Evolutionary conservation across 2,329 filamentous ascomycete species (phyloP), one percentile per base, ranked within the genome.

Genomic region (Alternaria sp.): DNA sequence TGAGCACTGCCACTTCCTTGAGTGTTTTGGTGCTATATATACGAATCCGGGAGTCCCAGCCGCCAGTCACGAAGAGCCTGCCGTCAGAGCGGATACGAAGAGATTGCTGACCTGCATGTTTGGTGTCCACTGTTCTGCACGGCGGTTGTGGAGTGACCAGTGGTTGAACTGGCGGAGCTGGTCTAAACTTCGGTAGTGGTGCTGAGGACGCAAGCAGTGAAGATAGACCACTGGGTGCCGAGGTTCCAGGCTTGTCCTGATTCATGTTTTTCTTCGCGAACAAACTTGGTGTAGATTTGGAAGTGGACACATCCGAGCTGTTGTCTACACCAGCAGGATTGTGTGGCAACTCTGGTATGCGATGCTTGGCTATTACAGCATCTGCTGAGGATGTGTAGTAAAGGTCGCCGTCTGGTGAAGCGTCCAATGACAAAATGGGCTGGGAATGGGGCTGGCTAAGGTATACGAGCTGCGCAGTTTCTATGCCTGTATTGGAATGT

Each of bases 41-140:
- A 9, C 95, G 85, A 1, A 94, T 83, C 49, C 89, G 87, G 2
- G 88, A 86, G 77, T 99, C 95, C 95, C 95, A 99, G 4, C 95
- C 95, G 0, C 92, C 94, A 0, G 94, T 98, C 3, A 91, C 92
- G 66, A 97, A 91, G 4, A 99, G 85, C 65, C 87, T 90, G 3
- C 89, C 91, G 76, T 99, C 95, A 2, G 88, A 90, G 14, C 95
- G 88, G 25, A 97, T 85, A 4, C 81, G 82, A 7, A 99, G 81
- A 11, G 89, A 87, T 78, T 99, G 95, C 76, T 98, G 94, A 1
- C 95, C 95, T 0, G 94, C 87, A 77, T 98, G 95, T 73, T 91
- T 94, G 1, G 94, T 97, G 69, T 94, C 89, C 45, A 89, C 66
- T 0, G 81, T 78, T 70, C 90, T 91, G 52, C 90, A 60, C 9